These are phyloP conservation scores for Talaromyces sp. DNA, from an alignment of 2,329 filamentous ascomycete species.

Conservation along the genomic window DNA sequence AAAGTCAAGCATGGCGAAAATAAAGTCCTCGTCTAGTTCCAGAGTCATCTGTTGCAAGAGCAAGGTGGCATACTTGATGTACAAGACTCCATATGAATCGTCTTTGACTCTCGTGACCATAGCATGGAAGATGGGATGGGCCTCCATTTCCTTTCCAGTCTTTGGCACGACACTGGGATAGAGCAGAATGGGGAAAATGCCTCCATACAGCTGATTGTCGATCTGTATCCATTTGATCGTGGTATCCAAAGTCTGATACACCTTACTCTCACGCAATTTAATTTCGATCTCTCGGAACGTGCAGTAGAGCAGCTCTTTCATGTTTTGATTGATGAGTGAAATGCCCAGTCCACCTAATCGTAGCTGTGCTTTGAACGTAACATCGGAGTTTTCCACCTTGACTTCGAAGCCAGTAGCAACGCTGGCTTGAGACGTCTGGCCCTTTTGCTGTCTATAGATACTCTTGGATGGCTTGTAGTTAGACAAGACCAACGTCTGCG, in stretches of 20 bases:
- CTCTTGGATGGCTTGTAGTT: conserved; percentile 93
- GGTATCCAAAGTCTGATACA: conserved; percentile 87
- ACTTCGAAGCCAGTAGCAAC: conserved; percentile 78
- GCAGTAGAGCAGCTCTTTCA: conserved; percentile 88
- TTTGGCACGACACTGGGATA: conserved; percentile 98
- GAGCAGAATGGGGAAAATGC: conserved; percentile 94
- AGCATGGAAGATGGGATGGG: conserved; percentile 88
- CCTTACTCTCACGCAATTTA: conserved; percentile 85
- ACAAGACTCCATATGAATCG: conserved; percentile 94
- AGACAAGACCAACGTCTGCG: conserved; percentile 87
- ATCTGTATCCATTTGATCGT: conserved; percentile 99
- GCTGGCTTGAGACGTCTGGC: conserved; percentile 56
- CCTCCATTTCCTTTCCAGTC: conserved; percentile 91
- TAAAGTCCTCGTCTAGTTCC: conserved; percentile 96
- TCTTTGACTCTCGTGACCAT: conserved; percentile 95
- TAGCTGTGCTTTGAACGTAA: conserved; percentile 85
- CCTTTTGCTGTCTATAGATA: conserved; percentile 69
- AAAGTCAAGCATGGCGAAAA: conserved; percentile 93
- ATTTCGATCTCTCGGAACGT: conserved; percentile 89
- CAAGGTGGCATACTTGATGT: conserved; percentile 96
- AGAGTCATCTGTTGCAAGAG: conserved; percentile 97
- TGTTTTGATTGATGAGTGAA: conserved; percentile 86
- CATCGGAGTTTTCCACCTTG: conserved; percentile 82
- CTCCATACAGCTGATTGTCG: conserved; percentile 96
- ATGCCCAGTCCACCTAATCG: conserved; percentile 87